Base-by-base conservation (phyloP, 371 early-diverging fungal genomes). In the Lichtheimia ornata region DNA sequence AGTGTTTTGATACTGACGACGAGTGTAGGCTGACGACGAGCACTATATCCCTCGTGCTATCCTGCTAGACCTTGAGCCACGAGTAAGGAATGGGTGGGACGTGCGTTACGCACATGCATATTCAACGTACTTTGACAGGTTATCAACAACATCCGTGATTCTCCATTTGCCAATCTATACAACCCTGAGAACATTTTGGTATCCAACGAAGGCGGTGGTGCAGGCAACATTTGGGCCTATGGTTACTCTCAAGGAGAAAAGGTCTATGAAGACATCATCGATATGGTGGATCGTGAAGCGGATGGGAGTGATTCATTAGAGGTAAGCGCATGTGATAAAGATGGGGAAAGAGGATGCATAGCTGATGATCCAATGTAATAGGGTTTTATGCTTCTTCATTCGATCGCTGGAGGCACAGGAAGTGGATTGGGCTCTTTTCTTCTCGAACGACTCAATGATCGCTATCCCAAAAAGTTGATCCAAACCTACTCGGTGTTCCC, bases 401-500 rank as follows among this genome's bases (percentile, higher is more conserved):
- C 95, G 44, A 92, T 96, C 54, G 97, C 97, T 14, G 98, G 98
- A 20, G 98, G 98, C 42, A 98, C 98, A 22, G 98, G 98, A n/a
- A 93, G 94, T 7, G 98, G 98, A 20, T 71, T 96, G 61, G 97
- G 98, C 0, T 96, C 96, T 3, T 95, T 91, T 63, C 56, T 97
- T 44, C 66, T 96, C 14, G 97, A 97, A 71, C 67, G 86, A 53
- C 79, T 97, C 47, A 92, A 92, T 66, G 99, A 99, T 71, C 85
- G 96, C 53, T 98, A 92, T 67, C 99, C 99, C 14, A 99, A 99
- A 68, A 99, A 98, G 73, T 78, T 98, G 52, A 87, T 99, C 56
- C 96, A 96, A 67, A 97, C 99, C 1, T 99, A 98, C 68, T 98
- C 98, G 0, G 98, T 99, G n/a, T 99, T 99, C 69, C 99, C 99